A percentile compares a stretch with the other conserved stretches of the same genome.
These are phyloP conservation scores for Salix koriyanagi DNA, from an alignment of 345 rosid species.

Conservation along the genomic window DNA sequence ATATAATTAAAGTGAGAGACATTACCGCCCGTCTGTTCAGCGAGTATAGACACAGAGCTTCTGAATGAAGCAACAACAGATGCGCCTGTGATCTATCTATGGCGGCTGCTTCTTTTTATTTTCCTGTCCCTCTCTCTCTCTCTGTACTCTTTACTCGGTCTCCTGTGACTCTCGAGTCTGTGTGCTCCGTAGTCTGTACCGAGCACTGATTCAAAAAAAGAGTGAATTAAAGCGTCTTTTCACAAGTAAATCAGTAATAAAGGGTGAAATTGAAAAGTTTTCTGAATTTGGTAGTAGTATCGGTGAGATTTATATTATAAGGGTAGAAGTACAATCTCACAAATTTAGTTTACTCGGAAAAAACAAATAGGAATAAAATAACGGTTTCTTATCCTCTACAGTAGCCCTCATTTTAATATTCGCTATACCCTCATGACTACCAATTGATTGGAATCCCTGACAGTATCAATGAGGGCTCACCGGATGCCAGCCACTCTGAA, in stretches of 20 bases:
- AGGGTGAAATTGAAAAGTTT: background rate
- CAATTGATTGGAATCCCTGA: background rate
- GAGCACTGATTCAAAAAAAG: background rate
- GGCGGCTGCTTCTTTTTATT: slow-evolving; percentile 12
- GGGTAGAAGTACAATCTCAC: background rate
- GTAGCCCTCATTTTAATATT: background rate
- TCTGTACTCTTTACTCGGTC: background rate
- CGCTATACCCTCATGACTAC: accelerated
- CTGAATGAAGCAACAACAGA: slow-evolving; percentile 27
- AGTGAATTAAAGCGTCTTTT: too few relatives aligned
- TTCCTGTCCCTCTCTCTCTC: background rate
- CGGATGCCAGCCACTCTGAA: background rate
- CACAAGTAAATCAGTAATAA: too few relatives aligned
- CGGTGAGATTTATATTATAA: background rate
- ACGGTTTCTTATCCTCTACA: slow-evolving; percentile 1
- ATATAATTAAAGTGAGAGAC: background rate
- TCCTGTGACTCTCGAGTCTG: background rate
- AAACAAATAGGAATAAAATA: background rate
- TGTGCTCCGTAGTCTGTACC: slow-evolving; percentile 1
- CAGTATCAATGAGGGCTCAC: background rate
- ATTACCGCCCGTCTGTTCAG: slow-evolving; percentile 26
- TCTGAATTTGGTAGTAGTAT: background rate
- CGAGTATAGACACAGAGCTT: slow-evolving; percentile 24
- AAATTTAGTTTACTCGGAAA: background rate
- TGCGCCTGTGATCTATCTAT: slow-evolving; percentile 12